Base-by-base conservation (phyloP, 179 eudicot genomes). In the Amaranthus tricolor region DNA sequence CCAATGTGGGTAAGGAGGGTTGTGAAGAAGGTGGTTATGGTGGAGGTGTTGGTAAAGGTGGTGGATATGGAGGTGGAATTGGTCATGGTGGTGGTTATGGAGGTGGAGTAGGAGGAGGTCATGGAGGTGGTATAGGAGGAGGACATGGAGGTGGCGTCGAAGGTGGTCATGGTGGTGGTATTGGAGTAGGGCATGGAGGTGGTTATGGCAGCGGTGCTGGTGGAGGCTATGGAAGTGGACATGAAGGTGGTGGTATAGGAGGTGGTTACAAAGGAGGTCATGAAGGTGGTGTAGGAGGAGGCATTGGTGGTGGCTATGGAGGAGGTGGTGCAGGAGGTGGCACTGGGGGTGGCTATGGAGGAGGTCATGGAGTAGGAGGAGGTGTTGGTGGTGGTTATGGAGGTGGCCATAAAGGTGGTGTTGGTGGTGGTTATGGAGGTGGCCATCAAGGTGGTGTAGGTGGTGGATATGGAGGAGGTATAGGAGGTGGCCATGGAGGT, bases 21-120 rank as follows among this genome's bases (percentile, higher is more conserved):
- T 73, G 76, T 68, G 86, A 15, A 9, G 82, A 67, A 78, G 74
- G 80, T 11, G 80, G 77, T 6, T 55, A 62, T 15, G 74, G 79
- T 7, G 51, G 51, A 0, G 69, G 68, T 16, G 51, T 31, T 0
- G 69, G 68, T 8, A 64, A 17, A 17, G 62, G 57, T 21, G 68
- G 9, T 14, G 79, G 20, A 4, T 5, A 53, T 16, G 77, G 9
- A 3, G 50, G 48, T 50, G 74, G 74, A 2, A 12, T 14, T 1
- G 80, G 79, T 15, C 62, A 67, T 0, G 77, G 79, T 3, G 77
- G 78, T 40, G 78, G 73, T 0, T 74, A 65, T 24, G 77, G 53
- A 2, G 80, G 84, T 17, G 83, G 71, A 6, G 64, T 65, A 1
- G 79, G 40, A 53, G 82, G 76, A 0, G 76, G 69, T 7, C 66